A percentile compares a stretch with the other conserved stretches of the same genome.
These are phyloP conservation scores for Dictyostelium purpureum DNA, from an alignment of 78 protist genomes.

Conservation along the genomic window DNA sequence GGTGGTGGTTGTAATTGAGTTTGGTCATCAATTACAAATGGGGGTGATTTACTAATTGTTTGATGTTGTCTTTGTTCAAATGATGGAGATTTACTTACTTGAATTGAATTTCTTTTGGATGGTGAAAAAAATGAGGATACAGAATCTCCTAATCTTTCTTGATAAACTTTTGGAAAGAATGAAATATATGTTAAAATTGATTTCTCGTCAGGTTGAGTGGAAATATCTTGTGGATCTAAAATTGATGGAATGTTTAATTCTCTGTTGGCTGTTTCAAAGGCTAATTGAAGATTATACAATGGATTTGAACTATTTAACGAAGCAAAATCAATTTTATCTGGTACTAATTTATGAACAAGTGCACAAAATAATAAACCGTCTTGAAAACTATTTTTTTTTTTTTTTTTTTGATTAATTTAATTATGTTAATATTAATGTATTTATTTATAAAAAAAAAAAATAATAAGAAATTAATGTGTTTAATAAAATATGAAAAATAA, in stretches of 20 bases:
- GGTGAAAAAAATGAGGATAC: not conserved
- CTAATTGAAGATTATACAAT: conserved; percentile 14
- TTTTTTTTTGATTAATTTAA: too few species aligned
- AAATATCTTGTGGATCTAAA: conserved; percentile 68
- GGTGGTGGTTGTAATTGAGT: not conserved
- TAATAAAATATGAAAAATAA: not conserved
- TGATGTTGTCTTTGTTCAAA: not conserved
- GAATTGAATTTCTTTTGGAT: conserved; percentile 24
- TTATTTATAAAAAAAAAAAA: not conserved
- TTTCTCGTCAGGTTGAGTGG: conserved; percentile 43
- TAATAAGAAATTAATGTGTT: not conserved
- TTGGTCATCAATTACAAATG: not conserved
- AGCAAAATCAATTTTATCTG: conserved; percentile 17
- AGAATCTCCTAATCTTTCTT: not conserved
- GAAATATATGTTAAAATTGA: conserved; percentile 72
- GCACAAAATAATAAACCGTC: conserved; percentile 50
- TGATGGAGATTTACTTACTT: not conserved
- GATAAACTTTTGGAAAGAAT: conserved; percentile 63
- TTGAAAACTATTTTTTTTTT: conserved; percentile 20
- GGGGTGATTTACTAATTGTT: not conserved
- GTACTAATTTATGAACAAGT: conserved; percentile 44
- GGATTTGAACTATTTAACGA: not conserved
- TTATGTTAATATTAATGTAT: not conserved
- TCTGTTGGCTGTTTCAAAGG: conserved; percentile 61
- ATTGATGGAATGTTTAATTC: conserved; percentile 59